Percentiles rank a stretch among this genome's conserved stretches.
Evolutionary conservation across 2,329 filamentous ascomycete species (phyloP).

Genomic region (Arthrobotrys sinensis): DNA sequence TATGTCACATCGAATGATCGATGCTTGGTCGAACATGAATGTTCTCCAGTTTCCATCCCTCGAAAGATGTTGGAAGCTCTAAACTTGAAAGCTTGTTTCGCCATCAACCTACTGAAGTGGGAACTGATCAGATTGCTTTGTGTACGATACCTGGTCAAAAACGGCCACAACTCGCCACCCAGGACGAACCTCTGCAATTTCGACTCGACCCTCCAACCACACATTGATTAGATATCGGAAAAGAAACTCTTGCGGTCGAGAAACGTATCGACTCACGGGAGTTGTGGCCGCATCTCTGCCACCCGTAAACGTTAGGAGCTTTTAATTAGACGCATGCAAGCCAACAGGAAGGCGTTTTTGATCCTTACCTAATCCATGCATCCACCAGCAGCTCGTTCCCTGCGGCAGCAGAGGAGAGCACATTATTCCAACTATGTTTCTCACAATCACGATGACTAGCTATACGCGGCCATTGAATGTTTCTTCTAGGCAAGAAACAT

Average conservation of each 20-base stretch:
- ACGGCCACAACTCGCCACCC: conserved; percentile 16
- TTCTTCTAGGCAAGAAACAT: conserved; percentile 37
- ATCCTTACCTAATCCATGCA: conserved; percentile 51
- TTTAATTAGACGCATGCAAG: conserved; percentile 60
- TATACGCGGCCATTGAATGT: conserved; percentile 9
- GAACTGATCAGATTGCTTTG: conserved; percentile 44
- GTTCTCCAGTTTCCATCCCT: background rate
- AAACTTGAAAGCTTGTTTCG: conserved; percentile 48
- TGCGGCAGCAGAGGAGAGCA: conserved; percentile 21
- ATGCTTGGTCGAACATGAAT: conserved; percentile 1
- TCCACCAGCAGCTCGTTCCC: conserved; percentile 23
- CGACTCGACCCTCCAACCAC: conserved; percentile 1
- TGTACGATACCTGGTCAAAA: conserved; percentile 6
- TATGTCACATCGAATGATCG: conserved; percentile 21
- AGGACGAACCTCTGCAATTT: background rate
- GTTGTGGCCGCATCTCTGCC: conserved; percentile 34
- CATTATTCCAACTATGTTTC: conserved; percentile 11
- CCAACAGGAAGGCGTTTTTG: conserved; percentile 53
- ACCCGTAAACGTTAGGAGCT: conserved; percentile 46
- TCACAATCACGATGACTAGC: conserved; percentile 14
- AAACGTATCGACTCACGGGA: background rate
- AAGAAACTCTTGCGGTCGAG: background rate
- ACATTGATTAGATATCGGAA: background rate
- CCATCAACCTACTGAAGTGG: conserved; percentile 56
- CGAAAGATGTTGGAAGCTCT: conserved; percentile 19